Evolutionary conservation across 2,329 filamentous ascomycete genomes (phyloP), one percentile per base, ranked within the genome.

Genomic region (Cryphonectria radicalis): DNA sequence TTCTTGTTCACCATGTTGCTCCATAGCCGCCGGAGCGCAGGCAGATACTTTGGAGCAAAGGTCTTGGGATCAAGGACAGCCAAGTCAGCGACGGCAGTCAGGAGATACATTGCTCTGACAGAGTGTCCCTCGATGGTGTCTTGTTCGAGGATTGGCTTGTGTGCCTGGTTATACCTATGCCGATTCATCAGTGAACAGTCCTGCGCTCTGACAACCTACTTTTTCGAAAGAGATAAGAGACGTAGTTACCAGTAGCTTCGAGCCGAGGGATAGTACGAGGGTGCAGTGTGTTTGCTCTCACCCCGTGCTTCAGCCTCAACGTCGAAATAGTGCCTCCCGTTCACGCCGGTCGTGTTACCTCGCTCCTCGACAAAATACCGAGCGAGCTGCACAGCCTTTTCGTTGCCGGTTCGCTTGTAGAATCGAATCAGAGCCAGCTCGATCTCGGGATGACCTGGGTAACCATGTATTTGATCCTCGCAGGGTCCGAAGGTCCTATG

Each of bases 1-100:
- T 90, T 91, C 70, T 84, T 84, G 55, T 87, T 81, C 0, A 88
- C 83, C 87, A 90, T 90, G 73, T 90, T 89, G 32, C 83, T 77
- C 88, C 88, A 91, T 1, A 90, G 78, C 7, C 83, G 79, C 43
- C 81, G 77, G 0, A 90, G 74, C 1, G 86, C 80, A 0, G 78
- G 76, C n/a, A 80, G 50, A 59, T 73, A 73, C 35, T 37, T 69
- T 19, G 42, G 17, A 2, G 66, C 70, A 57, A 69, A 71, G 6
- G 11, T 32, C 62, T 71, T 28, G 6, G 62, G 70, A 3, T 81
- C 79, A 4, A 85, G 77, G 37, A 81, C 82, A 0, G 85, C 77
- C 6, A 90, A 76, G 75, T 90, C 88, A 1, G 89, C 85, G 0
- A 86, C 86, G 0, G 86, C 87, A 3, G 86, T 89, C 4, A 89